Evolutionary conservation across 352 stramenopile species (phyloP).

Genomic region (Globisporangium echinulatum): DNA sequence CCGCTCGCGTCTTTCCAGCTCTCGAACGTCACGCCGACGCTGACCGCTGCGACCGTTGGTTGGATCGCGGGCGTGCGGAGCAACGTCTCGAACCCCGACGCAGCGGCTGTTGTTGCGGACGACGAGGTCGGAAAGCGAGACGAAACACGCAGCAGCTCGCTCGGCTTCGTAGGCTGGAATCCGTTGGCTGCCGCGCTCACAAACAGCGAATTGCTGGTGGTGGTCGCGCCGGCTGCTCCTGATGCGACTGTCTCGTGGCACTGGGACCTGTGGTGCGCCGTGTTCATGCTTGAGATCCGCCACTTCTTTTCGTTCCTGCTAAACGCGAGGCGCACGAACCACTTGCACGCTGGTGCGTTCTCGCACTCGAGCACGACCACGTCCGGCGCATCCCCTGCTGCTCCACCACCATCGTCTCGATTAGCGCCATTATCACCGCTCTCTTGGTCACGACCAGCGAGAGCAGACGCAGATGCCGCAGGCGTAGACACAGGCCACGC

Average conservation of each 20-base stretch:
- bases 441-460: too few species aligned
- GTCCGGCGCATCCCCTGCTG: conserved; percentile 15
- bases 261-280: conserved; percentile 53
- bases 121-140: too few species aligned
- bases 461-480: conserved; percentile 26
- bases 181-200: too few species aligned
- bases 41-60: conserved; percentile 17
- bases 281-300: conserved; percentile 73
- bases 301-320: conserved; percentile 62
- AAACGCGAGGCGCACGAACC: conserved; percentile 62
- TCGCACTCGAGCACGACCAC: conserved; percentile 56
- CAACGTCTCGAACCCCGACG: too few species aligned
- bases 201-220: too few species aligned
- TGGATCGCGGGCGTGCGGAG: too few species aligned
- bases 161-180: too few species aligned
- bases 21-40: conserved; percentile 36
- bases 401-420: neutral
- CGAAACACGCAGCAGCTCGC: too few species aligned
- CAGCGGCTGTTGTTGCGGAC: too few species aligned
- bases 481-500: conserved; percentile 3
- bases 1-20: conserved; percentile 57
- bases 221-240: neutral
- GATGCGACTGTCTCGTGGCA: conserved; percentile 19
- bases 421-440: too few species aligned
- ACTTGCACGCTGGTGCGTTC: conserved; percentile 61